Base-by-base conservation (phyloP, 140 eudicot species). In the Anethum foeniculum region DNA sequence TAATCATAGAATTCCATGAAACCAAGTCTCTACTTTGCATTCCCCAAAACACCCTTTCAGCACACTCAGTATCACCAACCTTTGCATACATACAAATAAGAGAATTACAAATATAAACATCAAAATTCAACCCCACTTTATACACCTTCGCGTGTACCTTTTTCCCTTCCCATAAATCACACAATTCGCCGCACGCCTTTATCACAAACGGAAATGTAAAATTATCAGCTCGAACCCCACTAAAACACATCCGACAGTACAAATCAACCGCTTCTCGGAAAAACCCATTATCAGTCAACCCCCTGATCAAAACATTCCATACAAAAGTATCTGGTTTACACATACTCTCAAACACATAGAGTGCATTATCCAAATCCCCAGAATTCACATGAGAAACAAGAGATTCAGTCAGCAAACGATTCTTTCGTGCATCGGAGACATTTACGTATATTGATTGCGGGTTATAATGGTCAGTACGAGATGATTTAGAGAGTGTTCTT, bases 1-100 rank as follows among this genome's bases (percentile, higher is more conserved):
- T 87, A 68, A 88, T 82, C 86, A 93, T 87, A 7, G 97, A 90
- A 68, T 93, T 93, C 97, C 97, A 91, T 4, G 97, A 90, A 80
- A 89, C 97, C 79, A 86, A 81, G 81, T 93, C 97, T 80, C 85
- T 87, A 5, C 78, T 58, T 28, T 34, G 79, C 93, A 90, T 93
- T 39, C 80, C 88, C 49, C 62, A 83, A 69, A 93, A 93, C 69
- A 93, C 84, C 78, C 87, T 84, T 84, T 89, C 92, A 4, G 94
- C 85, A 54, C n/a, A 49, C 75, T 84, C 85, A 36, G 89, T 74
- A 65, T 41, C 72, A 36, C 97, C 96, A 54, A 86, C 54, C 76
- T 91, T 91, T 28, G 92, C 88, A 74, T 93, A 89, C 97, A 90
- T 89, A 62, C 68, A 21, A 68, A 93, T 83, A 34, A 93, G 85